Base-by-base conservation (phyloP, 1,284 basidiomycete species). In the Apiotrichum laibachii region DNA sequence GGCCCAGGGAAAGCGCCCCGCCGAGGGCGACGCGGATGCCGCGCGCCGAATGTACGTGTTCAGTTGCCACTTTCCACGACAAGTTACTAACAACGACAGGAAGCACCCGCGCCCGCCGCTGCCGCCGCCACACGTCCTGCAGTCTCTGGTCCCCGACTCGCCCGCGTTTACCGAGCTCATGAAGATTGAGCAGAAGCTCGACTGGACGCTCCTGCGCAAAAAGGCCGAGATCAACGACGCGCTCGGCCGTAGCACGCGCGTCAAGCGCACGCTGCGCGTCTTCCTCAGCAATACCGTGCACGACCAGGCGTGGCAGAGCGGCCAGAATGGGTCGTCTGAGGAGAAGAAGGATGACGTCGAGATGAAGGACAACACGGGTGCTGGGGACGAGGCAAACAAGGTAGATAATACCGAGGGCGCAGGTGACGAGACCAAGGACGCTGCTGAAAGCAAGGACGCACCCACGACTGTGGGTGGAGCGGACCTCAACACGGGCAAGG, bases 131-230 rank as follows among this genome's bases (percentile, higher is more conserved):
- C 75, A 79, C 53, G 63, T 79, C 33, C 68, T 78, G 18, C 67
- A 72, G 35, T 59, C 65, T 8, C 72, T 78, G 40, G 76, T 93
- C 68, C 83, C 87, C 19, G 88, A 95, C 77, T 90, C 90, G 22
- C 83, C 83, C 55, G 89, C 95, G 82, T 98, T 97, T 77, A 84
- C 86, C 59, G 86, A 90, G 69, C 81, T 98, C 35, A 80, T 94
- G 49, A 87, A 89, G 61, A 89, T 92, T 83, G 94, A 97, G 77
- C 84, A 89, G 62, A 90, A 88, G 74, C 82, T 98, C 12, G 94
- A 98, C 77, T 98, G 95, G 95, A 95, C 91, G 7, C 87, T 96
- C 78, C 86, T 86, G 67, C 82, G 95, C 65, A 96, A 96, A 77
- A 86, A 85, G 65, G 88, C 89, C 13, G 95, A 98, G 72, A 86